Conservation (phyloP, 1,284 basidiomycete genomes). For the Xerocomus nothofagi region DNA sequence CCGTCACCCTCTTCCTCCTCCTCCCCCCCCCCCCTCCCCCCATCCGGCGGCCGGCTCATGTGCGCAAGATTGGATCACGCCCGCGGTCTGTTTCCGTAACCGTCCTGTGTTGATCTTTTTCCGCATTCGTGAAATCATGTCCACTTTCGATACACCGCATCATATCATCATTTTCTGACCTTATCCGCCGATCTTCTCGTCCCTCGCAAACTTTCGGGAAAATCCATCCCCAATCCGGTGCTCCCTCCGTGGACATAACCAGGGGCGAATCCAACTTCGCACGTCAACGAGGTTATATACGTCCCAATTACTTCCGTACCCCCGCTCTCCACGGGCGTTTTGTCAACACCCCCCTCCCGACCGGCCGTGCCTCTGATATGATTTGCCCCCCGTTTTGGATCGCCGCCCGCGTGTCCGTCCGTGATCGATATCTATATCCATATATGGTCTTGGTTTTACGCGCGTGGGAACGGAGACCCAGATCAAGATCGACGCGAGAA, state of each 20-base stretch:
- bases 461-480: constrained; percentile 16
- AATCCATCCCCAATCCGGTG: constrained; percentile 28
- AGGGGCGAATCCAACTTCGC: constrained; percentile 22
- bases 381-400: constrained; percentile 24
- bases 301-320: neutral
- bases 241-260: constrained; percentile 32
- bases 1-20: too few species aligned
- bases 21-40: neutral
- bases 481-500: constrained; percentile 26
- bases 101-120: constrained; percentile 33
- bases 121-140: constrained; percentile 7
- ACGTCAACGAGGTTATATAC: neutral
- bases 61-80: neutral
- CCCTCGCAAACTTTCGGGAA: constrained; percentile 24
- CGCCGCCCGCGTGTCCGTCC: constrained; percentile 5
- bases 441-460: constrained; percentile 4
- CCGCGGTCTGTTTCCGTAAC: constrained; percentile 9
- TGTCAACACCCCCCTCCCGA: neutral
- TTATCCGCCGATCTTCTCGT: constrained; percentile 40
- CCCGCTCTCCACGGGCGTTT: constrained; percentile 20
- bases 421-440: constrained; percentile 9
- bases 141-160: constrained; percentile 11
- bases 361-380: too few species aligned
- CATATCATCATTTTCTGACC: constrained; percentile 20
- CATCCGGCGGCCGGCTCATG: too few species aligned